Percentiles rank a stretch among this genome's conserved stretches.
phyloP scores from a whole-genome alignment of 108 stramenopile genomes.

The Schizochytrium sp. region DNA sequence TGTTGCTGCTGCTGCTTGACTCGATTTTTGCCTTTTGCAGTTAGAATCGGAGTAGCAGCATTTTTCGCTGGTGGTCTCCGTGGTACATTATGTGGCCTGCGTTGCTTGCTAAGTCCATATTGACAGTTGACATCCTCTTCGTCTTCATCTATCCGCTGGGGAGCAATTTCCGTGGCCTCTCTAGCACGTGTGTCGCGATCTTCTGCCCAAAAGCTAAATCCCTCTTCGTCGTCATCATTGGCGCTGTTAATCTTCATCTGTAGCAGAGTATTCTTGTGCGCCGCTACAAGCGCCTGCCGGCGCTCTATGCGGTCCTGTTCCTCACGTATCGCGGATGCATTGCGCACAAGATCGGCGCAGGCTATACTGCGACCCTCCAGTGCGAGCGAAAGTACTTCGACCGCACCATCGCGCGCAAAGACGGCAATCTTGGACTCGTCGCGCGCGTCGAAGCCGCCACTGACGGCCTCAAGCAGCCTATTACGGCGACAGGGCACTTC shows the following conservation, averaged over 20 bases:
- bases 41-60: neutral
- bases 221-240: neutral
- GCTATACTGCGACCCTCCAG: neutral
- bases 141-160: neutral
- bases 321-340: neutral
- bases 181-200: neutral
- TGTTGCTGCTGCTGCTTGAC: neutral
- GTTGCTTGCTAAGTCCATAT: neutral
- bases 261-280: constrained; percentile 29
- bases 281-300: neutral
- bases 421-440: constrained; percentile 15
- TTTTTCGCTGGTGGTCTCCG: neutral
- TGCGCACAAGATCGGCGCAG: neutral
- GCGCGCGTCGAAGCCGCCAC: neutral
- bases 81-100: neutral
- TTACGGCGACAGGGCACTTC: neutral
- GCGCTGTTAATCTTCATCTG: constrained; percentile 17
- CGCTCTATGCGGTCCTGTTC: constrained; percentile 24
- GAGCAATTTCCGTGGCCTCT: neutral
- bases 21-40: neutral
- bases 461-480: neutral
- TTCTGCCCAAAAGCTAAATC: neutral
- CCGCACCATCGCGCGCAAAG: neutral
- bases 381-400: neutral
- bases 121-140: neutral